A percentile compares a stretch with the other conserved stretches of the same genome.
phyloP scores from a whole-genome alignment of 2,329 filamentous ascomycete genomes.

The Fusarium foetens region DNA sequence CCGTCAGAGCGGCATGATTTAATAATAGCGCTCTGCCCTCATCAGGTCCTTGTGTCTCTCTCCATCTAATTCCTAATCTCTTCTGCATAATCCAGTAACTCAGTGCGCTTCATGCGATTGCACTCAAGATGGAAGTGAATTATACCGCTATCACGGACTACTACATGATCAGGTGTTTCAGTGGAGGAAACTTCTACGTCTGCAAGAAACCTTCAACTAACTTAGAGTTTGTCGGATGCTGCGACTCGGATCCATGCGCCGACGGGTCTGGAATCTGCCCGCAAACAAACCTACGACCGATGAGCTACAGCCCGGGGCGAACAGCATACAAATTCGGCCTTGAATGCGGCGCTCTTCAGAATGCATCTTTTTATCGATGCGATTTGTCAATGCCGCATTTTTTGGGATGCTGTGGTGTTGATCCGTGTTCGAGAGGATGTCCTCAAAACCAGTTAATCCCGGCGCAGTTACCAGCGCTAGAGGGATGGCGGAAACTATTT shows the following conservation, averaged over 20 bases:
- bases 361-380: background rate
- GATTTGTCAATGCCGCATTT: background rate
- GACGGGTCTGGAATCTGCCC: background rate
- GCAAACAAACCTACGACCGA: background rate
- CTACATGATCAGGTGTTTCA: background rate
- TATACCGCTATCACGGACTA: background rate
- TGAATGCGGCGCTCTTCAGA: background rate
- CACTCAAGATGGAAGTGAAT: background rate
- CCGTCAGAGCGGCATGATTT: background rate
- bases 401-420: background rate
- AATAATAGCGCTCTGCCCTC: background rate
- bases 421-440: background rate
- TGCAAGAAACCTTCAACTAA: background rate
- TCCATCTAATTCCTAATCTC: rapidly evolving
- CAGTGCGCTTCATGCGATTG: background rate
- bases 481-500: background rate
- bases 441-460: background rate
- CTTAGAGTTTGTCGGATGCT: background rate
- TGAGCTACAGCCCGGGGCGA: background rate
- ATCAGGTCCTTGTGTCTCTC: background rate
- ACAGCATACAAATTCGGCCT: background rate
- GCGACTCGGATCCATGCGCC: background rate
- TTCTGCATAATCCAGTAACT: background rate
- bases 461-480: background rate
- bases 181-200: background rate